Conservation (phyloP, 129 eudicot genomes). For the Flaveria robusta region DNA sequence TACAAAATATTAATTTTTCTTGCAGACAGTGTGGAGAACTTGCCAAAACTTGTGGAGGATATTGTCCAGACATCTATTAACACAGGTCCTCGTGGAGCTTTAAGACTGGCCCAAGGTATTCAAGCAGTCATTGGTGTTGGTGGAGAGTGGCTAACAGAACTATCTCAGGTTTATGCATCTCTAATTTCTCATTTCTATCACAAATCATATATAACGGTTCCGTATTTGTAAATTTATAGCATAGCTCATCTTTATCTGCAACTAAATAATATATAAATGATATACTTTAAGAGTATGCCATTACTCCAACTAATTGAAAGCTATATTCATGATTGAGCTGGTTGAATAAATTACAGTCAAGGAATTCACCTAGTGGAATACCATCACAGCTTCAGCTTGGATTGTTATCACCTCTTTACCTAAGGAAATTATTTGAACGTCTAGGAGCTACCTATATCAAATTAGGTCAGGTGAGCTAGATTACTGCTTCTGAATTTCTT, state of each 20-base stretch:
- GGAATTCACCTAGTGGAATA: slow-evolving; percentile 57
- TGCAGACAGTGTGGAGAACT: slow-evolving; percentile 70
- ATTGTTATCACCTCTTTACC: slow-evolving; percentile 78
- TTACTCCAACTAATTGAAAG: neutral
- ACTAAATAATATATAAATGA: slow-evolving; percentile 2
- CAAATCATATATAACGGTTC: neutral
- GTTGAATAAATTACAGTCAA: slow-evolving; percentile 47
- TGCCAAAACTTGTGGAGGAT: slow-evolving; percentile 96
- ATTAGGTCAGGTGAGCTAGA: slow-evolving; percentile 84
- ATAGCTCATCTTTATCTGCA: slow-evolving; percentile 8
- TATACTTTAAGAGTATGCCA: neutral
- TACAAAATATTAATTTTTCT: neutral
- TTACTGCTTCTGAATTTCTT: slow-evolving; percentile 4
- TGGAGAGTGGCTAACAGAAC: slow-evolving; percentile 90
- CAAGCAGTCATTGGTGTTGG: slow-evolving; percentile 98
- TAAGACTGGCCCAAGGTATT: slow-evolving; percentile 91
- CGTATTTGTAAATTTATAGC: neutral
- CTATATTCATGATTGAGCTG: slow-evolving; percentile 15
- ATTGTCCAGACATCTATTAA: slow-evolving; percentile 80
- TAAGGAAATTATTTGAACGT: slow-evolving; percentile 90
- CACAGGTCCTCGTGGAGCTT: slow-evolving; percentile 97
- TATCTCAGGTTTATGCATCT: slow-evolving; percentile 63
- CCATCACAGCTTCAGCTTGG: slow-evolving; percentile 88
- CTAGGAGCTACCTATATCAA: slow-evolving; percentile 95
- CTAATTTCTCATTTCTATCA: slow-evolving; percentile 6